phyloP scores from a whole-genome alignment of 2,329 filamentous ascomycete genomes.

The Monosporascus sp. region DNA sequence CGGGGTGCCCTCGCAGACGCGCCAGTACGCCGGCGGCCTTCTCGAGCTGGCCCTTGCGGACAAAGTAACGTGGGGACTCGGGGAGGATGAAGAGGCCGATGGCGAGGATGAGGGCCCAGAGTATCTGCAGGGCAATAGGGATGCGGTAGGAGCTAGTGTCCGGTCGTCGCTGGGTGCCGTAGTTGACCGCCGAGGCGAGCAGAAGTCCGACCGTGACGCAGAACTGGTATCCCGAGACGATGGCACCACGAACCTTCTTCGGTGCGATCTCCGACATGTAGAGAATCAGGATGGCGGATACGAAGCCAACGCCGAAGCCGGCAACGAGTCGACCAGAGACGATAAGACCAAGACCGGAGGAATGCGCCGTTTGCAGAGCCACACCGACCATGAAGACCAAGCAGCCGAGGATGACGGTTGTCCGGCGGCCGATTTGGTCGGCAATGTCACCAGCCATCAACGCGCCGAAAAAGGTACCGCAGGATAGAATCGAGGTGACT shows the following conservation, averaged over 20 bases:
- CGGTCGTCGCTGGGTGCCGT: slow-evolving; percentile 57
- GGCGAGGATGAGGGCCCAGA: slow-evolving; percentile 72
- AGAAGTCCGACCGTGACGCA: slow-evolving; percentile 76
- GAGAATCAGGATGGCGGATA: slow-evolving; percentile 73
- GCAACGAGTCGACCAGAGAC: slow-evolving; percentile 70
- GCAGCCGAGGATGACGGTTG: slow-evolving; percentile 67
- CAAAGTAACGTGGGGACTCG: slow-evolving; percentile 80
- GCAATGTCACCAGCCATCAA: slow-evolving; percentile 72
- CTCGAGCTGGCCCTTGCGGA: slow-evolving; percentile 69
- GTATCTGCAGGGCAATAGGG: slow-evolving; percentile 73
- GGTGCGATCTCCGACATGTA: slow-evolving; percentile 83
- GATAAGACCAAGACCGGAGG: slow-evolving; percentile 53
- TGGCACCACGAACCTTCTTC: slow-evolving; percentile 68
- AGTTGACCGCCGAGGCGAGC: slow-evolving; percentile 68
- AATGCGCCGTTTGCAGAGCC: slow-evolving; percentile 55
- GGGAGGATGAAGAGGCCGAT: slow-evolving; percentile 69
- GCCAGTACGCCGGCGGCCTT: slow-evolving; percentile 57
- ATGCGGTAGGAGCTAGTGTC: slow-evolving; percentile 72
- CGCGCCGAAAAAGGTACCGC: slow-evolving; percentile 73
- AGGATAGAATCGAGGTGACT: slow-evolving; percentile 70
- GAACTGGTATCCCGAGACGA: slow-evolving; percentile 81
- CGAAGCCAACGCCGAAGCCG: slow-evolving; percentile 74
- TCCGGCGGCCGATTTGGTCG: slow-evolving; percentile 68
- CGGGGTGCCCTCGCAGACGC: slow-evolving; percentile 67
- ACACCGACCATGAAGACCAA: slow-evolving; percentile 64